Evolutionary conservation across 2,329 filamentous ascomycete species (phyloP).

Genomic region (Chrysosphaeria jannelii): DNA sequence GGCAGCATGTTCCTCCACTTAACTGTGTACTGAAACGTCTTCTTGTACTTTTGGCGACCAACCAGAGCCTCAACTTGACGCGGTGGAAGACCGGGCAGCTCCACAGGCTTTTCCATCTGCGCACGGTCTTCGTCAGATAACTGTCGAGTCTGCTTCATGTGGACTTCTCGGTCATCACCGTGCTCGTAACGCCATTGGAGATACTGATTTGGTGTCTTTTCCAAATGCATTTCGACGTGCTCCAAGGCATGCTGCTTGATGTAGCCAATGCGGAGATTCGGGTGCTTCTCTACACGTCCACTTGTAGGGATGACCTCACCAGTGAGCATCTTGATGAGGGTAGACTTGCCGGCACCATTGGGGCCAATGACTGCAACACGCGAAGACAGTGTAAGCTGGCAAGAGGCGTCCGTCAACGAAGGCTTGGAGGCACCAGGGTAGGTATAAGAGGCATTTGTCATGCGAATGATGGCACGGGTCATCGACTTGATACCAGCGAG

Average conservation of each 20-base stretch:
- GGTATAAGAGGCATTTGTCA: constrained; percentile 74
- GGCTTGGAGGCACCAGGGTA: constrained; percentile 77
- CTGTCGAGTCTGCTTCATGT: constrained; percentile 89
- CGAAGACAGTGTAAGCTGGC: constrained; percentile 63
- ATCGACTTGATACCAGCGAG: constrained; percentile 82
- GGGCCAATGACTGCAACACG: constrained; percentile 88
- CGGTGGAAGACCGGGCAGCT: constrained; percentile 54
- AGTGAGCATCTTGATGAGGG: constrained; percentile 87
- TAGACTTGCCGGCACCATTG: constrained; percentile 95
- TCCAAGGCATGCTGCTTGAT: constrained; percentile 98
- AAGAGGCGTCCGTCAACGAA: constrained; percentile 65
- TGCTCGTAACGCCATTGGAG: constrained; percentile 96
- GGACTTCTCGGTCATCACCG: constrained; percentile 84
- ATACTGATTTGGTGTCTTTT: constrained; percentile 98
- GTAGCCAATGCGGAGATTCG: constrained; percentile 93
- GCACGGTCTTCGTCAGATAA: constrained; percentile 58
- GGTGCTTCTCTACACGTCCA: constrained; percentile 90
- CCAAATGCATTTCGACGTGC: constrained; percentile 97
- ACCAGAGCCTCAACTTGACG: constrained; percentile 68
- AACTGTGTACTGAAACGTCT: constrained; percentile 93
- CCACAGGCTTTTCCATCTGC: constrained; percentile 76
- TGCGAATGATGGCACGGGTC: constrained; percentile 81
- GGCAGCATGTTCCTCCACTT: constrained; percentile 79
- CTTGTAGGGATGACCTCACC: constrained; percentile 61
- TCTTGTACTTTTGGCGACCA: constrained; percentile 96